These are phyloP conservation scores for Achaetomium macrosporum DNA, from an alignment of 2,329 filamentous ascomycete species.

Conservation along the genomic window DNA sequence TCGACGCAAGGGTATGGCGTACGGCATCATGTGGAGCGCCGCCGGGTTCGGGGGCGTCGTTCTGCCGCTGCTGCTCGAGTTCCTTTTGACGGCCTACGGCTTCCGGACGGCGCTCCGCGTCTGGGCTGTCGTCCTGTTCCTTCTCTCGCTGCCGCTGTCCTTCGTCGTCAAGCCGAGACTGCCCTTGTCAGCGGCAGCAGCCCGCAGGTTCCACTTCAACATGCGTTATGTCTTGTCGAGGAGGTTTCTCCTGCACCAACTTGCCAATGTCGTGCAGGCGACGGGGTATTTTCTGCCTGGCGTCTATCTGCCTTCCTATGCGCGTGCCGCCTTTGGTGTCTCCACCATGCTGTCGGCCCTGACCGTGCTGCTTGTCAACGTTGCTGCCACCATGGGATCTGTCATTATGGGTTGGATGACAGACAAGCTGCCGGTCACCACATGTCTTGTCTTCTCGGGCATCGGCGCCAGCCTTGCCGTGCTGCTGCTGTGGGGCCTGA, in stretches of 20 bases:
- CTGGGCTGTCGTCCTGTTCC: conserved; percentile 46
- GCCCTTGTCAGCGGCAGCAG: conserved; percentile 27
- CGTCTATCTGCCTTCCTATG: conserved; percentile 40
- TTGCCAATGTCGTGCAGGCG: conserved; percentile 3
- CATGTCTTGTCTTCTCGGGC: conserved; percentile 52
- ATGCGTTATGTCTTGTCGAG: conserved; percentile 31
- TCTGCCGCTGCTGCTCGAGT: conserved; percentile 47
- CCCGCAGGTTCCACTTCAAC: conserved; percentile 20
- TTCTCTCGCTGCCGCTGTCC: conserved; percentile 49
- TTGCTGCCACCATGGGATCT: conserved; percentile 53
- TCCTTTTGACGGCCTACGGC: conserved; percentile 45
- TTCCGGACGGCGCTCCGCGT: conserved; percentile 48
- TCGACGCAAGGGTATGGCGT: conserved; percentile 52
- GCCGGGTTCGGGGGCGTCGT: conserved; percentile 45
- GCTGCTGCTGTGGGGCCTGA: conserved; percentile 57
- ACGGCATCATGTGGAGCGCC: conserved; percentile 57
- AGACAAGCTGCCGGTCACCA: conserved; percentile 46
- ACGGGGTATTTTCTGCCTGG: conserved; percentile 6
- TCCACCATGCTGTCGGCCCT: conserved; percentile 45
- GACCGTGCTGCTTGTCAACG: conserved; percentile 56
- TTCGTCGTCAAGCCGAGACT: conserved; percentile 51
- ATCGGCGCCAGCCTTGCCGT: conserved; percentile 49
- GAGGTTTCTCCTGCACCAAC: conserved; percentile 4
- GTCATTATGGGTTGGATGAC: conserved; percentile 53
- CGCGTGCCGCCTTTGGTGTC: conserved; percentile 40